Evolutionary conservation across 176 grass and related monocot genomes (phyloP), one percentile per base, ranked within the genome.

Genomic region (Raddia guianensis): DNA sequence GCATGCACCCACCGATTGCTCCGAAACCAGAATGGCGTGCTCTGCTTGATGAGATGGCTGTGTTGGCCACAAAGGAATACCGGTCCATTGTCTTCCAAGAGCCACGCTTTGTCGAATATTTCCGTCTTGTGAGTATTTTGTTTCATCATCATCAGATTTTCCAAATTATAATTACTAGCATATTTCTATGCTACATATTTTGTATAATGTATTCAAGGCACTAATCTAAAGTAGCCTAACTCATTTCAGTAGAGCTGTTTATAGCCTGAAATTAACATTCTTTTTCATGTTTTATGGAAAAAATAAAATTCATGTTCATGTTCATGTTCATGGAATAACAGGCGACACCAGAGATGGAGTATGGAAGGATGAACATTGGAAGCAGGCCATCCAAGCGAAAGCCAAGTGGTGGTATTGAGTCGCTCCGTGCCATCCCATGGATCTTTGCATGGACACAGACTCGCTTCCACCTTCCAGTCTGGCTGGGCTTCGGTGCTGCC

Each of bases 361-460:
- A 94, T 84, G 92, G 92, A 51, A 89, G 88, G 86, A 94, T 94
- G 92, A 94, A 94, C 49, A 94, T 94, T 40, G 92, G 92, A 35
- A 94, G 92, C 83, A 91, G 92, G 34, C 92, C 92, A 75, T 89
- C 86, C 12, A 94, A 94, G 81, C 80, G 92, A 70, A 94, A 91
- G 76, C 92, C 88, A 0, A 94, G 92, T 27, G 92, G 92, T 8
- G 92, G 92, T 72, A 94, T 94, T 14, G 92, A 94, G 63, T 89
- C 92, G 4, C 88, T 94, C 34, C 92, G 92, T 84, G 92, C 92
- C 60, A 94, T 94, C 68, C 92, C 92, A 9, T 94, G 92, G 92
- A 94, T 94, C 63, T 94, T 94, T 9, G 92, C 92, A 71, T 94
- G 92, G 92, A 94, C 89, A 2, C 92, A 94, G 35, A 94, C 88